phyloP scores from a whole-genome alignment of 305 asterid genomes.

The Fraxinus latifolia region DNA sequence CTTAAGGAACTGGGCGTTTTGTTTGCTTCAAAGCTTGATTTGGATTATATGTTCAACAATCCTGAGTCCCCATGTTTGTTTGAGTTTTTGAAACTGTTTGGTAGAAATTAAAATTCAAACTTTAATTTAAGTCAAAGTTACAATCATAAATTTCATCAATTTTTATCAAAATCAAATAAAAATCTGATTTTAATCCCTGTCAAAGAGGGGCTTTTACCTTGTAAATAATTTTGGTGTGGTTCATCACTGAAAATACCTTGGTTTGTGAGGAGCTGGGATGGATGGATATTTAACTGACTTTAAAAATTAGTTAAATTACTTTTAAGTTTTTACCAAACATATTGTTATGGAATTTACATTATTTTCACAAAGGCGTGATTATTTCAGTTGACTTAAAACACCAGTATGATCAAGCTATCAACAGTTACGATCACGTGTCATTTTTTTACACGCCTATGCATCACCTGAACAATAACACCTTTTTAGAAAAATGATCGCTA shows the following conservation, averaged over 20 bases:
- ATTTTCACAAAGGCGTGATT: not conserved
- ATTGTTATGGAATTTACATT: not conserved
- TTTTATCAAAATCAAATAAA: too few relatives aligned
- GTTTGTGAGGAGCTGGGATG: not conserved
- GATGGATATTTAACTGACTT: not conserved
- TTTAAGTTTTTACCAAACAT: not conserved
- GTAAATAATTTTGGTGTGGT: not conserved
- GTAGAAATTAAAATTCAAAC: too few relatives aligned
- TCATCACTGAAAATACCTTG: not conserved
- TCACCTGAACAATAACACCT: not conserved
- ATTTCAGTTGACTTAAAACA: not conserved
- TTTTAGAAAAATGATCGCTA: too few relatives aligned
- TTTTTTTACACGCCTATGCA: not conserved
- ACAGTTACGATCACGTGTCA: not conserved
- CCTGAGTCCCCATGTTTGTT: not conserved
- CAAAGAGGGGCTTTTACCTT: not conserved
- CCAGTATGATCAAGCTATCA: not conserved
- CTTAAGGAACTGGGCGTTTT: constrained; percentile 34
- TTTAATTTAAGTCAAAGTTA: too few relatives aligned
- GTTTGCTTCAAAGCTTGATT: constrained; percentile 43
- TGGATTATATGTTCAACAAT: not conserved
- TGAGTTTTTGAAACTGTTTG: not conserved
- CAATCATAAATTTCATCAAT: too few relatives aligned
- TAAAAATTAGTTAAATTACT: too few relatives aligned
- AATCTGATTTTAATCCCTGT: too few relatives aligned